phyloP scores from a whole-genome alignment of 768 basidiomycete genomes.

The Serendipita sp. region DNA sequence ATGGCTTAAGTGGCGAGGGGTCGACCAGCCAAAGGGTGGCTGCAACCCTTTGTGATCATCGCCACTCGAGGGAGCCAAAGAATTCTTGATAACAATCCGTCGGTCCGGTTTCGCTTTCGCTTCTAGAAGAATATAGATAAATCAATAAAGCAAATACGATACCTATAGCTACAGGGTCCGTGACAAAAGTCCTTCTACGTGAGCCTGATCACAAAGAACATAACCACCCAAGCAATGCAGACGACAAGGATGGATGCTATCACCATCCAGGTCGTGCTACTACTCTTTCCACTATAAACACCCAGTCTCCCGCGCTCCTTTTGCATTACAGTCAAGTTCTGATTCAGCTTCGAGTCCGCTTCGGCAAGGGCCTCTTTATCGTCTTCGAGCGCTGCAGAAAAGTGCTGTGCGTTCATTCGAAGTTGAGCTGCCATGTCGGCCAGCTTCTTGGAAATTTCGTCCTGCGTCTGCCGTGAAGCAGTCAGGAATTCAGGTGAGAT shows the following conservation, averaged over 20 bases:
- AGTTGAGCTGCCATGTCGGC: conserved; percentile 78
- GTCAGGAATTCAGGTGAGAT: conserved; percentile 23
- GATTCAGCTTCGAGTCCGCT: conserved; percentile 56
- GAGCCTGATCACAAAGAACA: conserved; percentile 57
- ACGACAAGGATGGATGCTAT: conserved; percentile 50
- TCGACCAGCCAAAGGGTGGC: too few relatives aligned
- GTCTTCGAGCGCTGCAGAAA: conserved; percentile 50
- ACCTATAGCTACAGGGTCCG: not conserved
- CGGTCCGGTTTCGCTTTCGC: too few relatives aligned
- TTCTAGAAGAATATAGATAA: not conserved
- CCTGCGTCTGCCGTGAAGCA: conserved; percentile 27
- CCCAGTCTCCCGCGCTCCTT: conserved; percentile 47
- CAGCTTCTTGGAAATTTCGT: conserved; percentile 57
- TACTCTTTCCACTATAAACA: conserved; percentile 44
- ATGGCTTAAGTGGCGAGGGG: too few relatives aligned
- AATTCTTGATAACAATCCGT: too few relatives aligned
- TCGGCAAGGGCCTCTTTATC: conserved; percentile 56
- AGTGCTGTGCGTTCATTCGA: conserved; percentile 65
- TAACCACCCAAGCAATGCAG: conserved; percentile 39
- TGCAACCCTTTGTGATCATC: too few relatives aligned
- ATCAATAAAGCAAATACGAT: not conserved
- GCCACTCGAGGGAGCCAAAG: too few relatives aligned
- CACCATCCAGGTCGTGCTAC: conserved; percentile 57
- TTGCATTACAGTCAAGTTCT: conserved; percentile 52
- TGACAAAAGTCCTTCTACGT: conserved; percentile 18